Conservation (phyloP, 2,329 filamentous ascomycete species). For the Diaporthe sp. region DNA sequence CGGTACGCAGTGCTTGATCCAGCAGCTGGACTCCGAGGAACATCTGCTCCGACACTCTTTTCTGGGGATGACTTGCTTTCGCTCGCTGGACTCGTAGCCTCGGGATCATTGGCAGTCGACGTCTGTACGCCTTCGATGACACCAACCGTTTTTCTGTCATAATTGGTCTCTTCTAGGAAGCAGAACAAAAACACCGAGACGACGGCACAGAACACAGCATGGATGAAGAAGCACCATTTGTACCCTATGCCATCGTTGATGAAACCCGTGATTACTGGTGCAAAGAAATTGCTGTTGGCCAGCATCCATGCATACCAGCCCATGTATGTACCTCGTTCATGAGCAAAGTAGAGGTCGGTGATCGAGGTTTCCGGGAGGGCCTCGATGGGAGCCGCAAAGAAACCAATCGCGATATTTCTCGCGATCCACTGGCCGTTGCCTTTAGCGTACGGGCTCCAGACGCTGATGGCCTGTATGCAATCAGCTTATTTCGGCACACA, state of each 20-base stretch:
- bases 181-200: slow-evolving; percentile 52
- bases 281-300: slow-evolving; percentile 43
- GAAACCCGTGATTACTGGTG: slow-evolving; percentile 47
- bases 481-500: not conserved
- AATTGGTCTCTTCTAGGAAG: slow-evolving; percentile 64
- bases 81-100: slow-evolving; percentile 3
- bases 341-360: slow-evolving; percentile 48
- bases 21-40: not conserved
- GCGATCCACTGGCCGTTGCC: slow-evolving; percentile 50
- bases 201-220: slow-evolving; percentile 42
- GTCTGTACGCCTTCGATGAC: slow-evolving; percentile 28
- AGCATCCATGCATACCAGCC: slow-evolving; percentile 44
- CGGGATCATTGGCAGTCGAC: slow-evolving; percentile 4
- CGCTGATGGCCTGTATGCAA: slow-evolving; percentile 25
- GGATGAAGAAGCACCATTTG: slow-evolving; percentile 46
- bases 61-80: slow-evolving; percentile 16
- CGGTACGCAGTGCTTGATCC: slow-evolving; percentile 36
- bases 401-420: slow-evolving; percentile 48
- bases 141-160: slow-evolving; percentile 45
- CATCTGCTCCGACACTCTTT: not conserved
- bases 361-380: slow-evolving; percentile 52
- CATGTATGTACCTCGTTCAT: slow-evolving; percentile 43
- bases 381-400: slow-evolving; percentile 53
- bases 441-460: slow-evolving; percentile 39
- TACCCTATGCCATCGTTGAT: slow-evolving; percentile 45